Evolutionary conservation across 495 filamentous ascomycete species (phyloP), one percentile per base, ranked within the genome.

Genomic region (Aspergillus nidulans): DNA sequence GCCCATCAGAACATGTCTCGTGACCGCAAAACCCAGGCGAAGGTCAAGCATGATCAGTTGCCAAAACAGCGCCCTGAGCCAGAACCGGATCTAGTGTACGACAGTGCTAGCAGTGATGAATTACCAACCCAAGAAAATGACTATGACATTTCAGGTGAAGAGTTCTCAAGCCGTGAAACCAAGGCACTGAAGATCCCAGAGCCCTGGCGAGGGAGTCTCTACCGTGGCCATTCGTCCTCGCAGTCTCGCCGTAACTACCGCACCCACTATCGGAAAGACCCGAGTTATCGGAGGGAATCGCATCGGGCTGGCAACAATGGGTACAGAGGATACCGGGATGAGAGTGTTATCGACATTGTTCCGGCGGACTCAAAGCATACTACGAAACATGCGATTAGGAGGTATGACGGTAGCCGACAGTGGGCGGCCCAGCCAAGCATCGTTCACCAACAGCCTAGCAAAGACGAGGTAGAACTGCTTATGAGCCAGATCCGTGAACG

Each of bases 401-500:
- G 13, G 1, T 42, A 49, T 30, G 32, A 20, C 21, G 15, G 36
- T 30, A 40, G 48, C 24, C 53, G 52, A 49, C 60, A 39, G 23
- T 28, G 52, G 52, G 46, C 49, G 23, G 50, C 52, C 30, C 63
- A 59, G n/a, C 63, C 59, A 18, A 60, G 49, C 20, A 53, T 63
- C 45, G 56, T 63, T 36, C 63, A 62, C 15, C 50, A 39, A 15
- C 49, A 54, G 32, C 47, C 41, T 28, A 55, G 58, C 19, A 25
- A 49, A 26, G 57, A 59, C n/a, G 53, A 52, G 23, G 34, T 62
- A 46, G 61, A 62, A 12, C 44, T 63, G 26, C 45, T 58, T 19
- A 49, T 67, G 18, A 60, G 58, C n/a, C 63, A 66, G 5, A 34
- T 56, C 25, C 49, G 47, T n/a, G 58, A 52, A 18, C 55, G 57